phyloP scores from a whole-genome alignment of 1,284 basidiomycete species.

The Trametes sp. region DNA sequence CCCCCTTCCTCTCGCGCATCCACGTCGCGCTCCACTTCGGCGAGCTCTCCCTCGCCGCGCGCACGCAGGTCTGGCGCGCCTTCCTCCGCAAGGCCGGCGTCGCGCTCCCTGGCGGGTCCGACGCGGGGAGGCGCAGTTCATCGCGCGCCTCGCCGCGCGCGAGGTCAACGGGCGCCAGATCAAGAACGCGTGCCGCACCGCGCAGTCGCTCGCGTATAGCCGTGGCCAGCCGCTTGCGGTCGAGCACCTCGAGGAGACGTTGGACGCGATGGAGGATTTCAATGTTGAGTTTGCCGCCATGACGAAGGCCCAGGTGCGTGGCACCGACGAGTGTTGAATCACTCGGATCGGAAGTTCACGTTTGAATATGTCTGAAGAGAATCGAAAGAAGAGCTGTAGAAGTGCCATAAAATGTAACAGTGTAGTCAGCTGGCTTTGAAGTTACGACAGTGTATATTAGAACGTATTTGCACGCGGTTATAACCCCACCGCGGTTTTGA shows the following conservation, averaged over 20 bases:
- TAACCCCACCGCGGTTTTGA: no score
- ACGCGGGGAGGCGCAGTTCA: slow-evolving; percentile 48
- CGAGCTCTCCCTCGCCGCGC: slow-evolving; percentile 56
- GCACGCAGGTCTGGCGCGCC: slow-evolving; percentile 61
- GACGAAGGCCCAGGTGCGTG: background rate
- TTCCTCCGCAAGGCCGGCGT: slow-evolving; percentile 53
- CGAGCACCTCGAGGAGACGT: slow-evolving; percentile 59
- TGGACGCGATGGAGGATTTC: slow-evolving; percentile 69
- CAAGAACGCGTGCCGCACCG: slow-evolving; percentile 69
- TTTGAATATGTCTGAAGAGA: background rate
- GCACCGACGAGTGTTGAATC: no score
- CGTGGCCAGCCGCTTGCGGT: slow-evolving; percentile 52
- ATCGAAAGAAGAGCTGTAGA: no score
- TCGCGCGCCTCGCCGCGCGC: slow-evolving; percentile 53
- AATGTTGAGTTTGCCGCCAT: slow-evolving; percentile 51
- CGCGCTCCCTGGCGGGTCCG: slow-evolving; percentile 5
- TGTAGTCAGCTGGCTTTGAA: no score
- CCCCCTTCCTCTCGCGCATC: slow-evolving; percentile 73
- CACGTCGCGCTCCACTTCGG: slow-evolving; percentile 69
- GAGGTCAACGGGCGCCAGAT: slow-evolving; percentile 68
- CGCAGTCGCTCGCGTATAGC: slow-evolving; percentile 60
- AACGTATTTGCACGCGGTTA: no score
- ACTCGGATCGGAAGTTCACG: background rate
- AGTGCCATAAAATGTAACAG: no score
- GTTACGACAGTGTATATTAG: no score